Conservation (phyloP, 1,284 basidiomycete species). For the Heterobasidion occidentale region DNA sequence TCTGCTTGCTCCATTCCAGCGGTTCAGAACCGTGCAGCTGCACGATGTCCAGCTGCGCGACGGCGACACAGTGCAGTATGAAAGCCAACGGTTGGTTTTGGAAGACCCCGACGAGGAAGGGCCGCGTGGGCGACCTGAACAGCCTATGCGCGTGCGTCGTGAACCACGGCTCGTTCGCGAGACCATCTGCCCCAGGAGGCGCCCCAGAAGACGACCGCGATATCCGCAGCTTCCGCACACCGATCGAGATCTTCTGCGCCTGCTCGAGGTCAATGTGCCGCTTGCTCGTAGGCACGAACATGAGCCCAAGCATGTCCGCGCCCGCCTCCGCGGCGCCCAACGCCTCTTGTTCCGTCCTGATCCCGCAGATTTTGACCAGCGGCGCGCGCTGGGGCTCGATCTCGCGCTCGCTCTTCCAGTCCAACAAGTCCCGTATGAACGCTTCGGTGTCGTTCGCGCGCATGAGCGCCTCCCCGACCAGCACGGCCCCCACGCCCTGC, state of each 20-base stretch:
- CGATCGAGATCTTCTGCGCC: conserved; percentile 62
- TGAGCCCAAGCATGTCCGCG: conserved; percentile 83
- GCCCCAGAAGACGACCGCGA: conserved; percentile 9
- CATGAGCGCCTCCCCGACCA: conserved; percentile 98
- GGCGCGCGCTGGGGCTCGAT: conserved; percentile 25
- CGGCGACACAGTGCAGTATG: conserved; percentile 43
- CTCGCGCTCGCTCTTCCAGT: conserved; percentile 29
- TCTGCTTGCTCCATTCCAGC: conserved; percentile 50
- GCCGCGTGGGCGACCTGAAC: conserved; percentile 30
- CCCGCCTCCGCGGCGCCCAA: conserved; percentile 71
- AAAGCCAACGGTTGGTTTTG: conserved; percentile 55
- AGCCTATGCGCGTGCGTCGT: conserved; percentile 30
- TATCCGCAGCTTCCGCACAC: conserved; percentile 40
- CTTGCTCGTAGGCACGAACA: conserved; percentile 76
- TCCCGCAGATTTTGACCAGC: conserved; percentile 91
- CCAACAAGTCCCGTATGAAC: conserved; percentile 83
- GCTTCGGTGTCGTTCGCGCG: conserved; percentile 75
- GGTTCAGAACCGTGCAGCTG: conserved; percentile 71
- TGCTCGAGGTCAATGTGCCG: conserved; percentile 54
- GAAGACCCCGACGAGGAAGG: conserved; percentile 72
- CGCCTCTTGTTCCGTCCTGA: conserved; percentile 73
- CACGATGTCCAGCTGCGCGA: conserved; percentile 58
- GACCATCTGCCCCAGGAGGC: conserved; percentile 27
- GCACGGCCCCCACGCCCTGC: conserved; percentile 84
- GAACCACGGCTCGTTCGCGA: conserved; percentile 40